These are phyloP conservation scores for Oryza longistaminata DNA, from an alignment of 176 grass and related monocot genomes.

Conservation along the genomic window DNA sequence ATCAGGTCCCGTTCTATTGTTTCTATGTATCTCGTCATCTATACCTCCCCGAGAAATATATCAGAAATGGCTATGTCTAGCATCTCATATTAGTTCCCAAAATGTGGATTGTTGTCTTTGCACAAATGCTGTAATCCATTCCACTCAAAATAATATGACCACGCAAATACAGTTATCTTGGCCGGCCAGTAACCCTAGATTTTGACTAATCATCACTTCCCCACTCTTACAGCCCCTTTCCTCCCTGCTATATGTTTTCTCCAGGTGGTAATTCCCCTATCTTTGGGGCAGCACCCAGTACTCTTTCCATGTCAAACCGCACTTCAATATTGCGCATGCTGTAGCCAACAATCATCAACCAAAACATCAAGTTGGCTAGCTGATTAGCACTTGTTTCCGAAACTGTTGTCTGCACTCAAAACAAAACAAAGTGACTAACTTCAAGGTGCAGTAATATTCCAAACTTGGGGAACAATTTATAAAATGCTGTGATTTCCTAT, in stretches of 20 bases:
- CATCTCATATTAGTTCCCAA: neutral
- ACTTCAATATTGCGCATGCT: slow-evolving; percentile 94
- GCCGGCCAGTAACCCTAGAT: neutral
- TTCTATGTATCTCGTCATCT: neutral
- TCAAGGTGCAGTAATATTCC: neutral
- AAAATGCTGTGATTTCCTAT: neutral
- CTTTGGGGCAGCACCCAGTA: slow-evolving; percentile 69
- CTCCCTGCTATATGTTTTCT: slow-evolving; percentile 35
- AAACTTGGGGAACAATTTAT: neutral
- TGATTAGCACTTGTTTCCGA: slow-evolving; percentile 73
- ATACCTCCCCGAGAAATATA: neutral
- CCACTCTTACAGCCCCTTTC: neutral
- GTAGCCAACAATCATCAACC: slow-evolving; percentile 94
- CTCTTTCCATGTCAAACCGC: slow-evolving; percentile 89
- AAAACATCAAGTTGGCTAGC: slow-evolving; percentile 79
- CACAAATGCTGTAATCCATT: neutral
- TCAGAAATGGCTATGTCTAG: neutral
- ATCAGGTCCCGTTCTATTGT: neutral
- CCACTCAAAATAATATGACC: neutral
- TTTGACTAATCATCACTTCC: neutral
- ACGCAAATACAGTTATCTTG: neutral
- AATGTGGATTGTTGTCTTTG: neutral
- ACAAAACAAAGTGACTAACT: neutral
- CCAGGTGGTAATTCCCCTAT: slow-evolving; percentile 73
- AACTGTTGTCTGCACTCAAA: slow-evolving; percentile 54